These are phyloP conservation scores for Phytophthora capsici DNA, from an alignment of 352 stramenopile genomes.

Conservation along the genomic window DNA sequence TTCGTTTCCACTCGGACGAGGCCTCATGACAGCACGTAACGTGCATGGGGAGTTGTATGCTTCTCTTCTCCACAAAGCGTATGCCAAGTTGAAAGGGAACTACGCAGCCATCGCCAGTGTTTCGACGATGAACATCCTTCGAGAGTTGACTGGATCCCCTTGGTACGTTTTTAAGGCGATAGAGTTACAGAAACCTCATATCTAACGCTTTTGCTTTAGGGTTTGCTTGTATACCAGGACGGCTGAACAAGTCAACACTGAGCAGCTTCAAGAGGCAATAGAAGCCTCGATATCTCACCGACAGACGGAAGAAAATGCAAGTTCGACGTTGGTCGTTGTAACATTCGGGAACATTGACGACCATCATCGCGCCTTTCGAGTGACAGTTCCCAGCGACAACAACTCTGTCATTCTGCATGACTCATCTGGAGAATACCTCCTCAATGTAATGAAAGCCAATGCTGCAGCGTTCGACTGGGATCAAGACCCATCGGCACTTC, in stretches of 20 bases:
- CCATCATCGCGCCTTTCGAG: constrained; percentile 41
- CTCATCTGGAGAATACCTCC: constrained; percentile 9
- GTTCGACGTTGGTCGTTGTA: constrained; percentile 22
- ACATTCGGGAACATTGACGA: constrained; percentile 35
- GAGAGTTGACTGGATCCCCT: constrained; percentile 50
- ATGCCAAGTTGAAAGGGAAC: constrained; percentile 57
- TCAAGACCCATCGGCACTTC: constrained; percentile 7
- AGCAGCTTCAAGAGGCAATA: constrained; percentile 12
- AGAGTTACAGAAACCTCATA: too few species aligned
- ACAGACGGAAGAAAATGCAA: background rate
- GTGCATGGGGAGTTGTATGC: constrained; percentile 41
- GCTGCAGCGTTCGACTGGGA: constrained; percentile 13
- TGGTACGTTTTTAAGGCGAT: constrained; percentile 33
- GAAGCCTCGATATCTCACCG: background rate
- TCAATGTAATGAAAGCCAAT: background rate
- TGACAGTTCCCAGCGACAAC: constrained; percentile 17
- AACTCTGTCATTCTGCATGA: constrained; percentile 16
- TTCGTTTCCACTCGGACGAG: constrained; percentile 40
- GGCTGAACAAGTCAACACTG: background rate
- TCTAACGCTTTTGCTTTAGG: constrained; percentile 14
- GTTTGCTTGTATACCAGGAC: constrained; percentile 21
- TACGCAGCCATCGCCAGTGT: constrained; percentile 35
- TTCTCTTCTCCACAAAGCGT: constrained; percentile 63
- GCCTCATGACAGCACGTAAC: constrained; percentile 35
- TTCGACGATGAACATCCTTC: constrained; percentile 42